Percentiles rank a stretch among this genome's conserved stretches.
These are phyloP conservation scores for Aureobasidium namibiae DNA, from an alignment of 2,329 filamentous ascomycete genomes.

Conservation along the genomic window DNA sequence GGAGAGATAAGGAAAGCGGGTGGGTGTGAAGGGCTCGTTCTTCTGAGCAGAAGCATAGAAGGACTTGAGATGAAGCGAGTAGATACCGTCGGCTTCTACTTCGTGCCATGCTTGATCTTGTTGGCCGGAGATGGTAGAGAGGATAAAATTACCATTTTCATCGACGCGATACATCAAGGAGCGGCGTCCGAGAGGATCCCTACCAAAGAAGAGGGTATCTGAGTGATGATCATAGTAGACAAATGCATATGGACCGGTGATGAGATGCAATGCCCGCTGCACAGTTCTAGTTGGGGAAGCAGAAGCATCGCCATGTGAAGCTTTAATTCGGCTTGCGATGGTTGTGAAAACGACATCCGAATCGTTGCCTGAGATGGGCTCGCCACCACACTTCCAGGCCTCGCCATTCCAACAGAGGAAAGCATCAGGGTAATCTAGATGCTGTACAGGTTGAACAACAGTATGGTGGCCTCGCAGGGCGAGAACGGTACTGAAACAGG, in stretches of 20 bases:
- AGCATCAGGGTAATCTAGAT: slow-evolving; percentile 44
- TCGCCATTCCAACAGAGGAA: slow-evolving; percentile 96
- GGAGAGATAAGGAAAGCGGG: background rate
- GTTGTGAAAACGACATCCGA: slow-evolving; percentile 58
- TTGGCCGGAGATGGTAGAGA: slow-evolving; percentile 64
- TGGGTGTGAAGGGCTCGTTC: background rate
- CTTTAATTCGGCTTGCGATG: slow-evolving; percentile 30
- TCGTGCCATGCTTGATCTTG: slow-evolving; percentile 56
- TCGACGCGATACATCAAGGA: slow-evolving; percentile 59
- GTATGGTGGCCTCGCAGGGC: slow-evolving; percentile 70
- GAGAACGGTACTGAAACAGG: slow-evolving; percentile 78
- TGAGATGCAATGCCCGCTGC: slow-evolving; percentile 12
- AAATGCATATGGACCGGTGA: slow-evolving; percentile 75
- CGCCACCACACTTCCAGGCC: slow-evolving; percentile 66
- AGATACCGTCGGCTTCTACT: slow-evolving; percentile 76
- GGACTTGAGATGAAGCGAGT: slow-evolving; percentile 51
- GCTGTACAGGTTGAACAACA: slow-evolving; percentile 63
- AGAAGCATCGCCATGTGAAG: slow-evolving; percentile 16
- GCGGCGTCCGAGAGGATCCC: slow-evolving; percentile 79
- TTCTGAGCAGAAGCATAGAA: background rate
- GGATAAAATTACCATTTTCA: slow-evolving; percentile 43
- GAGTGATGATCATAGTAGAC: slow-evolving; percentile 64
- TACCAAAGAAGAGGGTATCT: slow-evolving; percentile 65
- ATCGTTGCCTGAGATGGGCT: slow-evolving; percentile 65
- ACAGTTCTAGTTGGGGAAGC: background rate